Conservation (phyloP, 208 protist genomes). For the Leishmania gerbilli region DNA sequence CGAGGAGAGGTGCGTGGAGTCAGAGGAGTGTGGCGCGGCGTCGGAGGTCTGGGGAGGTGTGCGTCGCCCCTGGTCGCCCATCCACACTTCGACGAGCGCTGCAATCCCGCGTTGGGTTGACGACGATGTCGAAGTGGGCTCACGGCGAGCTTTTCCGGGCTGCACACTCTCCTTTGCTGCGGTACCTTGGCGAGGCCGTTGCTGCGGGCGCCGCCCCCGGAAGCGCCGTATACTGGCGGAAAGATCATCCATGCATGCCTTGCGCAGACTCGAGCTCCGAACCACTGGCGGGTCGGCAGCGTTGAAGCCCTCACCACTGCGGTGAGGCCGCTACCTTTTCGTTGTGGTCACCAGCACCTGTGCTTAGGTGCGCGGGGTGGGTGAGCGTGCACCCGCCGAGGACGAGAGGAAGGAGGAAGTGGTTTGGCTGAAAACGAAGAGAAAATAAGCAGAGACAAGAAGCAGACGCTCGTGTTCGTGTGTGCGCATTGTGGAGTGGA, state of each 20-base stretch:
- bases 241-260: constrained; percentile 1
- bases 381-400: not conserved
- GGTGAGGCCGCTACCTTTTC: too few species aligned
- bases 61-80: not conserved
- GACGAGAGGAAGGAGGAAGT: not conserved
- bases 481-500: not conserved
- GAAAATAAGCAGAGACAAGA: not conserved
- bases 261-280: not conserved
- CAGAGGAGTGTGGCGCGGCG: not conserved
- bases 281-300: not conserved
- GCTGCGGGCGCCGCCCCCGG: not conserved
- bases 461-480: not conserved
- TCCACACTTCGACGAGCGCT: constrained; percentile 1
- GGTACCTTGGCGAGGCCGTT: not conserved
- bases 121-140: not conserved
- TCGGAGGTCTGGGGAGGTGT: not conserved
- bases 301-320: not conserved
- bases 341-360: not conserved
- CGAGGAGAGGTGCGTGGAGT: not conserved
- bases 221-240: not conserved
- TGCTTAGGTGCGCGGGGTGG: not conserved
- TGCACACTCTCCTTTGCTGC: not conserved
- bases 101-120: not conserved
- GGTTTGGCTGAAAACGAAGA: not conserved
- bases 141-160: not conserved